Evolutionary conservation across 2,329 filamentous ascomycete genomes (phyloP), one percentile per base, ranked within the genome.

Genomic region (Trichoderma polysporum): DNA sequence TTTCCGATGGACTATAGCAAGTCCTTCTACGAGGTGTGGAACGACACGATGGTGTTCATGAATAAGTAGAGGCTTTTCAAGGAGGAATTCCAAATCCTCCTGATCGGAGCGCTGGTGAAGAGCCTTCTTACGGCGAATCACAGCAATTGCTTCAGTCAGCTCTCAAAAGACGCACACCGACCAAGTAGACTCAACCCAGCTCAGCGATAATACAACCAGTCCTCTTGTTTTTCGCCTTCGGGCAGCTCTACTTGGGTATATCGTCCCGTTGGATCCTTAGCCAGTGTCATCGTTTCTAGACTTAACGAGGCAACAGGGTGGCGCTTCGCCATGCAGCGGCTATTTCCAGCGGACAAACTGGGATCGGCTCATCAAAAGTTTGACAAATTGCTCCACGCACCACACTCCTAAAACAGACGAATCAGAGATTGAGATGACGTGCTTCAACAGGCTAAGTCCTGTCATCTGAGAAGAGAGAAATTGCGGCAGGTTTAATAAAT

Each of bases 1-100:
- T 69, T 69, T 53, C 68, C 69, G n/a, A 67, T 70, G 60, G 72
- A 74, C 66, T 73, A 74, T 69, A 31, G 62, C 45, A 73, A 72
- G 52, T 70, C 70, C 13, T 56, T 73, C 27, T 33, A 72, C 12
- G 68, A 71, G 7, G 72, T 74, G n/a, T 74, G 72, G 67, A 69
- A 65, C 2, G 73, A 74, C 67, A 69, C 66, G 15, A 59, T 70
- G 54, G 45, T 63, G 25, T 70, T 70, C 60, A 69, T 69, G 68
- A 70, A 66, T 47, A 50, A 68, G 12, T 56, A 22, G 19, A 33
- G 17, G 6, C 52, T 56, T 29, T 56, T 56, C 52, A 33, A 33
- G 17, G 29, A 27, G 4, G 52, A 56, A 33, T 56, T 9, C 17
- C 25, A 56, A 56, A 37, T 12, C 4, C 35, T 37, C 35, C 9